A percentile compares a stretch with the other conserved stretches of the same genome.
Evolutionary conservation across 78 protist genomes (phyloP).

Genomic region (Guillardia theta): DNA sequence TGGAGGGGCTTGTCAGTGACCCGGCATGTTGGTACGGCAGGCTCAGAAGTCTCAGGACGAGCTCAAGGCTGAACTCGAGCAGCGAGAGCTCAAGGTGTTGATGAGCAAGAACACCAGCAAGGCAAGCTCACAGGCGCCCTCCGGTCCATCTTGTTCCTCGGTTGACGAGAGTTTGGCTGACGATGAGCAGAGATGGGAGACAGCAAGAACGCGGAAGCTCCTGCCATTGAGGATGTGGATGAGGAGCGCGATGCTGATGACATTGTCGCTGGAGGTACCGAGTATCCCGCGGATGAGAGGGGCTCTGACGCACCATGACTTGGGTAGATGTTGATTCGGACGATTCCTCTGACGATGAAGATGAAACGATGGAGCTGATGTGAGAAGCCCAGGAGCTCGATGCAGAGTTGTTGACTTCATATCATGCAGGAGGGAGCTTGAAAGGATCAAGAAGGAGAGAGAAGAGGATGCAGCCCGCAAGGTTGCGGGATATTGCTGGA

Average conservation of each 20-base stretch:
- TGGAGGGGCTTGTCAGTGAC: not conserved
- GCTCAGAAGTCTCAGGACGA: not conserved
- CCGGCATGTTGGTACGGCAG: not conserved
- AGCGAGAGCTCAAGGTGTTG: conserved; percentile 4
- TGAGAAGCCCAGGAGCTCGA: no score
- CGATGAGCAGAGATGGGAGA: no score
- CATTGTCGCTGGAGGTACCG: no score
- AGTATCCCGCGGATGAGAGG: no score
- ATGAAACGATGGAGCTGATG: conserved; percentile 67
- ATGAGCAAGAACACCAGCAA: not conserved
- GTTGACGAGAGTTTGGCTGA: no score
- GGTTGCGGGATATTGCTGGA: not conserved
- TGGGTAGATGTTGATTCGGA: not conserved
- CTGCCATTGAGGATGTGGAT: no score
- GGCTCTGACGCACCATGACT: no score
- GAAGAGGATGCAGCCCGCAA: conserved; percentile 58
- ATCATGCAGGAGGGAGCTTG: no score
- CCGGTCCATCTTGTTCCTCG: no score
- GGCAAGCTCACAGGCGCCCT: not conserved
- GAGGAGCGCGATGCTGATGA: conserved; percentile 1
- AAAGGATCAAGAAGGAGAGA: conserved; percentile 66
- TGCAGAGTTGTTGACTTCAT: no score
- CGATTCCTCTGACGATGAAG: conserved; percentile 35
- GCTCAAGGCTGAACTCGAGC: not conserved
- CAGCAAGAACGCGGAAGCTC: no score